These are phyloP conservation scores for Graphium sp. DNA, from an alignment of 2,329 filamentous ascomycete genomes.

Conservation along the genomic window DNA sequence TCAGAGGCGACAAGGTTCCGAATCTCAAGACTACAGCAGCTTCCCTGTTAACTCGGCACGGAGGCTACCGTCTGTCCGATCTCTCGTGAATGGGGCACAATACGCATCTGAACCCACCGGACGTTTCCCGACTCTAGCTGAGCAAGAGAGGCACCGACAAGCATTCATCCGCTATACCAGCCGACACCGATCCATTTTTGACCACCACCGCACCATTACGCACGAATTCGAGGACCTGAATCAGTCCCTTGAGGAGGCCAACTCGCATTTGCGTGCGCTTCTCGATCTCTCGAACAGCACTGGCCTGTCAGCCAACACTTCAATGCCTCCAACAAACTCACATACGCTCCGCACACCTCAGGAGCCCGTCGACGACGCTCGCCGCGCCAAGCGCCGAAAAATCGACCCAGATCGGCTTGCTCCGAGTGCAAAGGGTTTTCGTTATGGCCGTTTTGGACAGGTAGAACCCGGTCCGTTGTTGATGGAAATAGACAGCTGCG, in stretches of 20 bases:
- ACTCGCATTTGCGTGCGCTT: conserved; percentile 23
- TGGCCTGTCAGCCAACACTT: background rate
- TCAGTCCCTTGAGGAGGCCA: conserved; percentile 21
- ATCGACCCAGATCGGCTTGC: conserved; percentile 44
- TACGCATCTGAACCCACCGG: no score
- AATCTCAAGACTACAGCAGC: no score
- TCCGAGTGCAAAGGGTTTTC: conserved; percentile 39
- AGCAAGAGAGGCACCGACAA: no score
- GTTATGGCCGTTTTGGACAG: conserved; percentile 77
- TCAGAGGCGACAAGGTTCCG: no score
- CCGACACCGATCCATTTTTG: background rate
- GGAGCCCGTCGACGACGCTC: conserved; percentile 26
- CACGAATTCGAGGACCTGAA: conserved; percentile 19
- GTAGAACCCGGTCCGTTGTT: conserved; percentile 65
- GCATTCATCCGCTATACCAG: no score
- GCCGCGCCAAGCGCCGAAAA: conserved; percentile 51
- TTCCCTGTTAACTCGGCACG: no score
- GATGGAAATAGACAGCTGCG: conserved; percentile 82
- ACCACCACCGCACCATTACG: background rate
- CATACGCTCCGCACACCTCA: conserved; percentile 14
- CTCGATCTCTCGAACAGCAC: conserved; percentile 13
- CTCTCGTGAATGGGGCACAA: no score
- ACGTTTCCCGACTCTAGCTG: no score
- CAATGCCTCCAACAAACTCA: background rate
- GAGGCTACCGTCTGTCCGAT: no score